Base-by-base conservation (phyloP, 805 yeast species). In the Wickerhamiella brachini region DNA sequence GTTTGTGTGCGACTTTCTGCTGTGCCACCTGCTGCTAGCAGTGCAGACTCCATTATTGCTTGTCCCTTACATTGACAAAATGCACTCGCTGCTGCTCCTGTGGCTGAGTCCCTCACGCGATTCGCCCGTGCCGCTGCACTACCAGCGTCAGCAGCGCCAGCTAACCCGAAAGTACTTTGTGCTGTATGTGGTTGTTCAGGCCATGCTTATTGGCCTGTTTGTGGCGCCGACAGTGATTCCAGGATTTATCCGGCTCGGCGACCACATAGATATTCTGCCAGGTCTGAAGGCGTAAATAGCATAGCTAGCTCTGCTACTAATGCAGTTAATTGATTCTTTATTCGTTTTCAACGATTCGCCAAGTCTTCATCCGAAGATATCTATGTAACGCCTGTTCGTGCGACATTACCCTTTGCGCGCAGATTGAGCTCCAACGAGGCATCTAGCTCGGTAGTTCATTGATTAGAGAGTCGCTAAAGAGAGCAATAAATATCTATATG, bases 11-110 rank as follows among this genome's bases (percentile, higher is more conserved):
- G 97, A 89, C 70, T 89, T 87, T 66, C 72, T 85, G 44, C 73
- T 86, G 60, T 95, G 95, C 49, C 97, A 89, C 64, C 62, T 81
- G 57, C 72, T 89, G 48, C 73, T 88, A 62, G 81, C 85, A 71
- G 71, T 78, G 57, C 96, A 88, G 70, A 75, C 83, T 65, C 97
- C 97, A 62, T 63, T 88, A 42, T 70, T 89, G 56, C 72, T 76
- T 51, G 70, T 87, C 59, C 97, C 97, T 62, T 75, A 77, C 62
- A 71, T 87, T 64, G 96, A 89, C 71, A 81, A 81, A 72, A 81
- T 88, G 85, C 97, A 89, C 68, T 84, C 95, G 34, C 77, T 85
- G 60, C 84, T 88, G 89, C 74, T 89, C 68, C 84, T 89, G 78
- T 89, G 97, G 97, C 79, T 89, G 70, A 83, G 83, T 67, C 97